These are phyloP conservation scores for Chaetomidium leptoderma DNA, from an alignment of 495 filamentous ascomycete species.

Conservation along the genomic window DNA sequence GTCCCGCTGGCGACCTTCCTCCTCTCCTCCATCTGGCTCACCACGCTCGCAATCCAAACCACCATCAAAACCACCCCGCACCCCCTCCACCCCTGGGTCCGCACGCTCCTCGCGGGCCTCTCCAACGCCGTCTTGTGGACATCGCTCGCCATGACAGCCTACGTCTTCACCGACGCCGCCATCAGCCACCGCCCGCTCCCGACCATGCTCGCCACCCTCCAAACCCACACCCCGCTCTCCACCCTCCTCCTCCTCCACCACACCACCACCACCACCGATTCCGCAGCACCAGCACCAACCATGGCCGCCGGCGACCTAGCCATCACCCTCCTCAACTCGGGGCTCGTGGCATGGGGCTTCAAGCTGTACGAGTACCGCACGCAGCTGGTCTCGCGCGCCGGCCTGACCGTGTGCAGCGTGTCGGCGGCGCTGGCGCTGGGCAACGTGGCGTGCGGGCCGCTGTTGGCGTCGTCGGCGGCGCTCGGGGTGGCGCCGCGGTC, in stretches of 20 bases:
- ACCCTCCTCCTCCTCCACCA: conserved; percentile 30
- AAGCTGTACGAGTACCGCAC: conserved; percentile 47
- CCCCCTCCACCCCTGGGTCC: conserved; percentile 20
- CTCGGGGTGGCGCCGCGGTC: conserved; percentile 30
- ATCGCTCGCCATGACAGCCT: conserved; percentile 39
- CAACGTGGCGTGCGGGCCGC: conserved; percentile 38
- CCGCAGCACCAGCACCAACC: neutral
- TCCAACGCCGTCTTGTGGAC: conserved; percentile 43
- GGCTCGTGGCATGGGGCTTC: conserved; percentile 44
- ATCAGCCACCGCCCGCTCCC: conserved; percentile 25
- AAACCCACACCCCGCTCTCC: conserved; percentile 34
- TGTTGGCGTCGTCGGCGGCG: conserved; percentile 27
- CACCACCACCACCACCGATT: neutral
- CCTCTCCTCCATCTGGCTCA: conserved; percentile 40
- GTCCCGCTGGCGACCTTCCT: conserved; percentile 35
- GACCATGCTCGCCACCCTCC: conserved; percentile 33
- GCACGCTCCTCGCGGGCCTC: conserved; percentile 33
- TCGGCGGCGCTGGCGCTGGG: conserved; percentile 30
- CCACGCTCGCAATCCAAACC: conserved; percentile 37
- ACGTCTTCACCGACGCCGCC: conserved; percentile 35
- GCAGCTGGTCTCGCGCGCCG: conserved; percentile 38
- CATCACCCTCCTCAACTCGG: conserved; percentile 41
- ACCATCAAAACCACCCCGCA: conserved; percentile 27
- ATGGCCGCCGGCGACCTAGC: conserved; percentile 45
- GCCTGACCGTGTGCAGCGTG: conserved; percentile 34